Conservation (phyloP, 257 asterid species). For the Avicennia marina region DNA sequence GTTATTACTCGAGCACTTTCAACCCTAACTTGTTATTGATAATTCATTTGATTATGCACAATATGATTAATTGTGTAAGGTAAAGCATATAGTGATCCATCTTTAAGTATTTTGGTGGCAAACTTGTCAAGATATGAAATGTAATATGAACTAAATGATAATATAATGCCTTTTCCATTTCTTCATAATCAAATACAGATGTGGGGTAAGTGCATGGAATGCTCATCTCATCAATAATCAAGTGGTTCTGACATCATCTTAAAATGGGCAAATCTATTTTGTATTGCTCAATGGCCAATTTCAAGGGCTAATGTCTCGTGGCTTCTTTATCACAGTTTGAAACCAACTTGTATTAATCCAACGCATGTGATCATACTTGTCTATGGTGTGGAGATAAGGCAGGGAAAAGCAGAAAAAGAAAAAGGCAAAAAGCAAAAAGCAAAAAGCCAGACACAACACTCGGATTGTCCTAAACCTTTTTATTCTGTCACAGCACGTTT, state of each 20-base stretch:
- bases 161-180: too few relatives aligned
- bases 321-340: background rate
- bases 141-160: too few relatives aligned
- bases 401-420: background rate
- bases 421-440: slow-evolving; percentile 9
- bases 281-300: background rate
- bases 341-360: background rate
- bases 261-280: background rate
- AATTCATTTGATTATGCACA: too few relatives aligned
- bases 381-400: background rate
- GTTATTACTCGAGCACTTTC: too few relatives aligned
- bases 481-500: background rate
- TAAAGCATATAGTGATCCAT: too few relatives aligned
- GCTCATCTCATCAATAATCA: background rate
- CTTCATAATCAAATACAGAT: too few relatives aligned
- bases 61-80: too few relatives aligned
- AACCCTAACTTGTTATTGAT: too few relatives aligned
- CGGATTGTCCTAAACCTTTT: slow-evolving; percentile 6
- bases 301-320: background rate
- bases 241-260: background rate
- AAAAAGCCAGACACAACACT: slow-evolving; percentile 1
- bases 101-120: too few relatives aligned
- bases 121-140: too few relatives aligned
- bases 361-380: background rate
- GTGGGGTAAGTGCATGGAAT: too few relatives aligned